These are phyloP conservation scores for Lodderomyces orthopsilosis DNA, from an alignment of 1,139 yeast genomes.

Conservation along the genomic window DNA sequence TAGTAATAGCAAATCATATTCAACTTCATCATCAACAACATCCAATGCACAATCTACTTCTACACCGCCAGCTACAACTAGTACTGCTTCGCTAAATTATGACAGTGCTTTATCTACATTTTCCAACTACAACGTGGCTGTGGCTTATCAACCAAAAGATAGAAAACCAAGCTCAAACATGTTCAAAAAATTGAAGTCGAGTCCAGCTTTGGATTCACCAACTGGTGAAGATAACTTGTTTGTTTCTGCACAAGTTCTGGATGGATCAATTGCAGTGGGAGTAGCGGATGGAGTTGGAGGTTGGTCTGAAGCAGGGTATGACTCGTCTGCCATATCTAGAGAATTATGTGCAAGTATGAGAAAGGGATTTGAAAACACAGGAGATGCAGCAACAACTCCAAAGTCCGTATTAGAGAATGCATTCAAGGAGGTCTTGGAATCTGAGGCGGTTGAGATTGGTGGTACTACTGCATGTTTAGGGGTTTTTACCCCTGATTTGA, in stretches of 20 bases:
- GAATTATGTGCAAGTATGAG: constrained; percentile 54
- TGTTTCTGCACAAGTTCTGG: constrained; percentile 40
- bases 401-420: constrained; percentile 52
- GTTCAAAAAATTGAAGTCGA: constrained; percentile 26
- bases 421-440: constrained; percentile 49
- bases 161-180: constrained; percentile 46
- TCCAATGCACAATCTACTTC: constrained; percentile 6
- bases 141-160: constrained; percentile 73
- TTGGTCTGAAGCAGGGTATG: constrained; percentile 91
- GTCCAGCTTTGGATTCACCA: constrained; percentile 48
- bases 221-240: constrained; percentile 90
- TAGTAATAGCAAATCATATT: constrained; percentile 5
- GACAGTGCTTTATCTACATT: constrained; percentile 22
- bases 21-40: constrained; percentile 5
- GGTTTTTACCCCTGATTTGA: constrained; percentile 51
- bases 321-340: constrained; percentile 76
- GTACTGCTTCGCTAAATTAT: constrained; percentile 15
- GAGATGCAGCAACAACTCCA: constrained; percentile 29
- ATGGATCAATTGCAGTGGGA: constrained; percentile 64
- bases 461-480: constrained; percentile 96
- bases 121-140: constrained; percentile 53
- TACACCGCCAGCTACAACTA: constrained; percentile 11
- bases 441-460: constrained; percentile 75
- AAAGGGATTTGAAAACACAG: constrained; percentile 23
- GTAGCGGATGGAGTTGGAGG: constrained; percentile 99